Evolutionary conservation across 2,329 filamentous ascomycete genomes (phyloP).

Genomic region (Calonectria pseudoturangicola): DNA sequence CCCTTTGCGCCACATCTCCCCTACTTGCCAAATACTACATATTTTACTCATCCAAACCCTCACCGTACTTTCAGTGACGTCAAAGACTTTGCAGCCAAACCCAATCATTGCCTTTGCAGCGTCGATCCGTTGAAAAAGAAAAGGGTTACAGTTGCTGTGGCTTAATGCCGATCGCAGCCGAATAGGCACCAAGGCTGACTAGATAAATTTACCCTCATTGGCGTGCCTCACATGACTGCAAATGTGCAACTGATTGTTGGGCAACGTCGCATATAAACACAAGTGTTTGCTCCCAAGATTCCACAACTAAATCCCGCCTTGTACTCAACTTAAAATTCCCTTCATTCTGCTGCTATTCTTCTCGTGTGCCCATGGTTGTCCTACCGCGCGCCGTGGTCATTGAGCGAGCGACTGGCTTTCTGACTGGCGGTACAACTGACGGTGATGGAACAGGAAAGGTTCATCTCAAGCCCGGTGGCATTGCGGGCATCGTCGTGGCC

Average conservation of each 20-base stretch:
- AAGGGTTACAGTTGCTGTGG: not conserved
- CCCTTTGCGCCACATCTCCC: too few relatives aligned
- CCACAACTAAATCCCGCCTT: not conserved
- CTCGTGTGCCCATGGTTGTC: not conserved
- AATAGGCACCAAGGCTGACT: not conserved
- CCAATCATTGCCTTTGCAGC: not conserved
- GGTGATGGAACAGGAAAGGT: not conserved
- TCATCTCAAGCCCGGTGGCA: not conserved
- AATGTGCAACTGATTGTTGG: too few relatives aligned
- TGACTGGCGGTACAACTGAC: not conserved
- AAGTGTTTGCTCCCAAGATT: not conserved
- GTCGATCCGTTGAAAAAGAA: not conserved
- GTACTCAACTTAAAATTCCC: not conserved
- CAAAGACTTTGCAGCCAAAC: not conserved
- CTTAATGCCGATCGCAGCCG: not conserved
- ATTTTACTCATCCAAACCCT: too few relatives aligned
- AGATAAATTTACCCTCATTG: not conserved
- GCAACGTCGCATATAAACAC: too few relatives aligned
- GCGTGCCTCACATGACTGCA: not conserved
- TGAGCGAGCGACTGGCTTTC: not conserved
- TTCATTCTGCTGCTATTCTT: not conserved
- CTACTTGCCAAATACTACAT: too few relatives aligned
- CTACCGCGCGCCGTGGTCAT: not conserved
- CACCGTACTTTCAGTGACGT: not conserved
- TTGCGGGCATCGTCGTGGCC: not conserved